Conservation (phyloP, 352 stramenopile species). For the Pythium volutum region DNA sequence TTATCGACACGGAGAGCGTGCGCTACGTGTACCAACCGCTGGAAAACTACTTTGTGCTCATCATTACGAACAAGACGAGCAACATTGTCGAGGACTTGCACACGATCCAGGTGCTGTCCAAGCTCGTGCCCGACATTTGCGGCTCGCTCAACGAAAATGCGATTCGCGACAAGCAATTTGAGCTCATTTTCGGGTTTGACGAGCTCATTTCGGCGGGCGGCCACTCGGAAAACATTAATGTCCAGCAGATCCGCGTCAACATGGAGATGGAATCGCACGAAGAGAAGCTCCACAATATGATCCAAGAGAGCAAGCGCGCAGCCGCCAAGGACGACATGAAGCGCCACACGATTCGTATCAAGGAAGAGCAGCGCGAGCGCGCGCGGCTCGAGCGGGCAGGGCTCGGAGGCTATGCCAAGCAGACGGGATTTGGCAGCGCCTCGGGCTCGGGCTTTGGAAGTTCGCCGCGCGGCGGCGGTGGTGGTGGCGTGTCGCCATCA, state of each 20-base stretch:
- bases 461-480: conserved; percentile 55
- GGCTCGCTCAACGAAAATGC: conserved; percentile 91
- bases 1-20: conserved; percentile 98
- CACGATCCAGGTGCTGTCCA: conserved; percentile 96
- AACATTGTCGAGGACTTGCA: conserved; percentile 99
- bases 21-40: conserved; percentile 99
- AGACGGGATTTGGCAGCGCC: conserved; percentile 71
- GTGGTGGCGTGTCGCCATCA: conserved; percentile 32
- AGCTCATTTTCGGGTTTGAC: conserved; percentile 99
- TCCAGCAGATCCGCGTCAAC: conserved; percentile 95
- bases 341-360: conserved; percentile 84
- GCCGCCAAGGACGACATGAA: conserved; percentile 89
- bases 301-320: conserved; percentile 94
- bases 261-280: conserved; percentile 99
- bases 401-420: conserved; percentile 51
- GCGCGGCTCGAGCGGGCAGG: conserved; percentile 72
- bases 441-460: conserved; percentile 63
- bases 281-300: conserved; percentile 98
- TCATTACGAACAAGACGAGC: conserved; percentile 99
- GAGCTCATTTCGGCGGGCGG: conserved; percentile 97
- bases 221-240: conserved; percentile 95
- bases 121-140: conserved; percentile 96
- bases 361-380: conserved; percentile 84
- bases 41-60: conserved; percentile 97
- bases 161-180: conserved; percentile 97